Percentiles rank a stretch among this genome's conserved stretches.
phyloP scores from a whole-genome alignment of 768 basidiomycete species.

The Boletellus ananas region DNA sequence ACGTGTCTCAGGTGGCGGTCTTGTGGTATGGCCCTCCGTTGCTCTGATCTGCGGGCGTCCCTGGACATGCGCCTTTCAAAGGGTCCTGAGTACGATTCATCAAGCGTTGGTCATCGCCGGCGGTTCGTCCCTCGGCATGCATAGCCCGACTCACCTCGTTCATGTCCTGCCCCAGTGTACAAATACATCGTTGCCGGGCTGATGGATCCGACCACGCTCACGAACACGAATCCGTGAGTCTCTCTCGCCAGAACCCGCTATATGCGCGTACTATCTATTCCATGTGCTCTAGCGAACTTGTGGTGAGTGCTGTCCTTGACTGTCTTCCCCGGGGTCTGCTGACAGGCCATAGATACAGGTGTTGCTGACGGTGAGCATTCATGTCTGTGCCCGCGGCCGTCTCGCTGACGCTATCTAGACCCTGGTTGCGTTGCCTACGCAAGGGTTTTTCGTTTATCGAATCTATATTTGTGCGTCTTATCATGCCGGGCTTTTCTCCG shows the following conservation, averaged over 20 bases:
- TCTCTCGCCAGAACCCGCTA: neutral
- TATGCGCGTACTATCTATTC: too few species aligned
- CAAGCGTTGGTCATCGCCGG: neutral
- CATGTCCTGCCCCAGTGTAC: neutral
- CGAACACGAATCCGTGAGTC: neutral
- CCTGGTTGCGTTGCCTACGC: neutral
- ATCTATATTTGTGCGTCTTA: constrained; percentile 1
- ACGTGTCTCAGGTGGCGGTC: neutral
- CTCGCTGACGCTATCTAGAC: neutral
- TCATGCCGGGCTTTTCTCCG: neutral
- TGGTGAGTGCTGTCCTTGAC: neutral
- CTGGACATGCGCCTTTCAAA: neutral
- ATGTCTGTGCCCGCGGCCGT: too few species aligned
- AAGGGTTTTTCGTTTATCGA: neutral
- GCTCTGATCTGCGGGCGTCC: neutral
- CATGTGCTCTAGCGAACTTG: neutral
- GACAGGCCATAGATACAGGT: neutral
- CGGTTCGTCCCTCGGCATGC: neutral
- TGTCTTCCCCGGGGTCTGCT: neutral
- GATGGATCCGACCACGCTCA: neutral
- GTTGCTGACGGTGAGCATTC: neutral
- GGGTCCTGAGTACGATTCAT: neutral
- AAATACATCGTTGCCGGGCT: neutral
- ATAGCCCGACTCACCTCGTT: neutral
- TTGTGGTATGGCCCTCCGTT: neutral